Evolutionary conservation across 2,329 filamentous ascomycete genomes (phyloP), one percentile per base, ranked within the genome.

Genomic region (Verticillium longisporum): DNA sequence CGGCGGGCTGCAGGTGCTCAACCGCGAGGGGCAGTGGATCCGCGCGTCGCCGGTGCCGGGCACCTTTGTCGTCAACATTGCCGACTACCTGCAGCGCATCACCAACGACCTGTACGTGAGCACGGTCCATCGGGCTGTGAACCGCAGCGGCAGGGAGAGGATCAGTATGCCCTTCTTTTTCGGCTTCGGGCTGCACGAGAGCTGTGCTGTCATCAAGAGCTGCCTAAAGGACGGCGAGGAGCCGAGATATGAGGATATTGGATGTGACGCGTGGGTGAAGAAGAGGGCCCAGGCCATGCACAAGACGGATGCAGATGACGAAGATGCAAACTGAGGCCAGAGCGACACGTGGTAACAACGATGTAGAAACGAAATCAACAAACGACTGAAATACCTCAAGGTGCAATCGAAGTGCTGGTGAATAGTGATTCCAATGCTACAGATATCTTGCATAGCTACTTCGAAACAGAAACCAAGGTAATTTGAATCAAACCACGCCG

Each of bases 21-120:
- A 76, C 41, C 67, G 67, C 0, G 61, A 74, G 63, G 64, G 73
- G 13, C 64, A 76, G 53, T 82, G 78, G 78, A 69, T 80, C 36
- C 70, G 72, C 7, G 77, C 78, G 0, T 63, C 66, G 4, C 76
- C 78, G 2, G 67, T 79, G 1, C 71, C 72, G 1, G 76, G 73
- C 1, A 73, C 79, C 0, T 74, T 82, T 55, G 78, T 83, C 15
- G 77, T 83, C n/a, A 83, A 83, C 59, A 77, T 83, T 18, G 81
- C 75, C 6, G 79, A 83, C 65, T 80, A 77, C 59, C 67, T 83
- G 63, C 79, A 80, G 74, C 73, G 80, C 15, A 79, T 78, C 70
- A 81, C 79, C 1, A 83, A 83, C 60, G 80, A 78, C 18, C 61
- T 69, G 55, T 83, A 80, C 60, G 73, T 79, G 60, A 79, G 75